Evolutionary conservation across 73 alveolate genomes (phyloP), one percentile per base, ranked within the genome.

Genomic region (Symbiodinium pilosum): DNA sequence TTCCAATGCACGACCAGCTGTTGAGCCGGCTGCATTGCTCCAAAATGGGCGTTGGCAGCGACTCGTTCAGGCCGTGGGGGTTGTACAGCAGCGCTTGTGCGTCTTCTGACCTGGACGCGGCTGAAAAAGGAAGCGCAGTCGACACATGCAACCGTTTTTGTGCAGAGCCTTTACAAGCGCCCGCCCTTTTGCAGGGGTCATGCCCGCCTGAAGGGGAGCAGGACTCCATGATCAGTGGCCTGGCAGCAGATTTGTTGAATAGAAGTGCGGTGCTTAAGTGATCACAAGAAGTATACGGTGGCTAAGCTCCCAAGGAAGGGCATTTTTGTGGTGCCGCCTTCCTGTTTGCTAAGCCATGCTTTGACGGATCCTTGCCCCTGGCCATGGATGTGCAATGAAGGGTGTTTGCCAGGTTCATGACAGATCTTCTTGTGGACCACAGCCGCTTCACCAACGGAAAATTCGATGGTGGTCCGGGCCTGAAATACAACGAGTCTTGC

Each of bases 331-430:
- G 81, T 64, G 81, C 81, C 3, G 81, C 81, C 81, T 26, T 64
- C 81, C 34, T 64, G 81, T n/a, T n/a, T 26, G 81, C 81, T 14
- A 64, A 64, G 81, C 81, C 41, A 20, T 28, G 81, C 16, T 26
- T 18, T 20, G 81, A 14, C 73, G n/a, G n/a, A n/a, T n/a, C n/a
- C n/a, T n/a, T n/a, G n/a, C n/a, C n/a, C n/a, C n/a, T n/a, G n/a
- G n/a, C n/a, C n/a, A n/a, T n/a, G n/a, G n/a, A n/a, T n/a, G n/a
- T n/a, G n/a, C n/a, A n/a, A n/a, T n/a, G n/a, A n/a, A n/a, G n/a
- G n/a, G n/a, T n/a, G n/a, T n/a, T 28, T 34, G 95, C 75, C 97
- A 91, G 97, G 97, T 91, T 91, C 54, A 91, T 91, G 97, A 91
- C 97, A 1, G 97, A 91, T 36, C 89, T 91, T 26, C 77, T 91